Evolutionary conservation across 2,329 filamentous ascomycete genomes (phyloP).

Genomic region (Fusarium coicis): DNA sequence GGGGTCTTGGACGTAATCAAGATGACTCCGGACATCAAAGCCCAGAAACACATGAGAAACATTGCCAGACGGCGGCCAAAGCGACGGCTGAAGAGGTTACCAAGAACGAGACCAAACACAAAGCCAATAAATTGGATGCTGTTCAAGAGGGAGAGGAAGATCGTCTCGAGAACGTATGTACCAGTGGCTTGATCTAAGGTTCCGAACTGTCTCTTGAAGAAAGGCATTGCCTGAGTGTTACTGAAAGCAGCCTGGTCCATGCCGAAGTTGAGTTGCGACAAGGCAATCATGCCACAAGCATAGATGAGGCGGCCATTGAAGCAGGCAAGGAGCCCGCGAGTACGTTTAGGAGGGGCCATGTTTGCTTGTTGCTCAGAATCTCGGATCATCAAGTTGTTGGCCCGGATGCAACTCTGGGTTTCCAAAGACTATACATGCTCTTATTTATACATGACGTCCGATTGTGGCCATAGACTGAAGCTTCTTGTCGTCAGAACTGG

Average conservation of each 20-base stretch:
- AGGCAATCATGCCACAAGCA: constrained; percentile 43
- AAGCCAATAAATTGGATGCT: constrained; percentile 50
- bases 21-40: constrained; percentile 47
- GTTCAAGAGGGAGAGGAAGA: constrained; percentile 52
- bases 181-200: constrained; percentile 27
- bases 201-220: constrained; percentile 51
- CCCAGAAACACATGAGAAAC: constrained; percentile 49
- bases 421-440: background rate
- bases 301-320: constrained; percentile 45
- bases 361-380: background rate
- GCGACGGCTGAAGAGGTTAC: constrained; percentile 35
- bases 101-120: constrained; percentile 39
- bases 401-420: background rate
- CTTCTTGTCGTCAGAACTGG: background rate
- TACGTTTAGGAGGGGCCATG: background rate
- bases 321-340: background rate
- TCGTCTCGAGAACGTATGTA: constrained; percentile 42
- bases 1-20: constrained; percentile 46
- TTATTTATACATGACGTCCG: background rate
- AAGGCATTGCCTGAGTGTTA: constrained; percentile 52
- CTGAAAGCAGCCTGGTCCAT: constrained; percentile 53
- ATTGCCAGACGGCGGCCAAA: constrained; percentile 50
- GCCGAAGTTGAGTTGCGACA: constrained; percentile 54
- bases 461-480: background rate
- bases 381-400: background rate